Base-by-base conservation (phyloP, 257 asterid species). In the Craterostigma plantagineum region DNA sequence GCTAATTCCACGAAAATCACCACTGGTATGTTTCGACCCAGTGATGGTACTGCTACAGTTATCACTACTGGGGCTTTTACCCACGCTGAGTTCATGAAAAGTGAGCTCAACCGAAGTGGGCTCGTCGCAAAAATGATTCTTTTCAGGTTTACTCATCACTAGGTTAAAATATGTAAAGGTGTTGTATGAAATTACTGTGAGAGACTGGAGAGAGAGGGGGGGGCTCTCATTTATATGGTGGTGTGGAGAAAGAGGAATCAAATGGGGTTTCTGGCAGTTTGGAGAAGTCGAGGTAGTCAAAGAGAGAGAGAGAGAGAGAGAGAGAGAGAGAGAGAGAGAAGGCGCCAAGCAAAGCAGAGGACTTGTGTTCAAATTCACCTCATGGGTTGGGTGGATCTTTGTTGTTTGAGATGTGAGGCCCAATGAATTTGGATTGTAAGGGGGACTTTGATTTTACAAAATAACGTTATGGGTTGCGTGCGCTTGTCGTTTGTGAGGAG, bases 221-320 rank as follows among this genome's bases (percentile, higher is more conserved):
- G 49, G 7, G 7, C 12, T 35, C 9, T n/a, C n/a, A 7, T n/a
- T 39, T 39, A 39, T 39, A 39, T 10, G n/a, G n/a, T n/a, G 46
- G 18, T 9, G 56, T 43, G 65, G 70, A 64, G 69, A 67, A 65
- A 57, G 69, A 41, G 49, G 18, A 34, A 90, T 85, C 82, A 75
- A 77, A 68, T 56, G 50, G 58, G 48, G 52, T 61, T 68, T 45
- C 60, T 23, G 16, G 71, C 71, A 58, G 55, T 48, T 54, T 59
- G 65, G 69, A 34, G 71, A 56, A 43, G 77, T 59, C 83, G 83
- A 77, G 83, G 93, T 44, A 57, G 92, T 85, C 96, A 81, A 77
- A 75, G 72, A 45, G 67, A 63, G 77, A 57, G 74, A n/a, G n/a
- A n/a, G n/a, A n/a, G n/a, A n/a, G n/a, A n/a, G n/a, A n/a, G n/a